These are phyloP conservation scores for Rhodotorula sp. DNA, from an alignment of 1,284 basidiomycete species.

Conservation along the genomic window DNA sequence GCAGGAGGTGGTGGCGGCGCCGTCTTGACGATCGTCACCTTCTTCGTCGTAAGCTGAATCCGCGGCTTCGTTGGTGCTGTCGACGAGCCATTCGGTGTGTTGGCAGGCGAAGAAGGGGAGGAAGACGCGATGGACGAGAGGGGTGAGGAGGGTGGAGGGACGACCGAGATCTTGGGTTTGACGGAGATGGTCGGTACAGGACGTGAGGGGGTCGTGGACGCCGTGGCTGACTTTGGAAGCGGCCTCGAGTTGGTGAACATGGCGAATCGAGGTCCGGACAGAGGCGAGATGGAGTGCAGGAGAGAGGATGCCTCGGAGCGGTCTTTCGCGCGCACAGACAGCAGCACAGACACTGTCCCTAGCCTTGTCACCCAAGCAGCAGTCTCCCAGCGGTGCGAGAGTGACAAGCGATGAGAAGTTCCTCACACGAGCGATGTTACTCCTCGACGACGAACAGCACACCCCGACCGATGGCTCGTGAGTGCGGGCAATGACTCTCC, in stretches of 20 bases:
- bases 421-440: too few species aligned
- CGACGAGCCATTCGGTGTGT: not conserved
- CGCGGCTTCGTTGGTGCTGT: not conserved
- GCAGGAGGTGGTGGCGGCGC: not conserved
- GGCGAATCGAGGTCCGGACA: not conserved
- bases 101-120: not conserved
- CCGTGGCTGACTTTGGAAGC: slow-evolving; percentile 1
- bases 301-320: too few species aligned
- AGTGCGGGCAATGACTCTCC: not conserved
- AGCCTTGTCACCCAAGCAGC: too few species aligned
- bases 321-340: too few species aligned
- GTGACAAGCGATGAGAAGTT: too few species aligned
- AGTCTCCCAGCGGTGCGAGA: too few species aligned
- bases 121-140: not conserved
- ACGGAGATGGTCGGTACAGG: not conserved
- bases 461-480: slow-evolving; percentile 7
- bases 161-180: not conserved
- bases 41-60: not conserved
- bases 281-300: not conserved
- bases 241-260: slow-evolving; percentile 12
- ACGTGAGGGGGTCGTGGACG: not conserved
- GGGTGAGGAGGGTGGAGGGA: slow-evolving; percentile 1
- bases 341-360: too few species aligned
- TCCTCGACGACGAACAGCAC: too few species aligned
- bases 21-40: not conserved